These are phyloP conservation scores for Xylaria sp. DNA, from an alignment of 2,329 filamentous ascomycete genomes.

Conservation along the genomic window DNA sequence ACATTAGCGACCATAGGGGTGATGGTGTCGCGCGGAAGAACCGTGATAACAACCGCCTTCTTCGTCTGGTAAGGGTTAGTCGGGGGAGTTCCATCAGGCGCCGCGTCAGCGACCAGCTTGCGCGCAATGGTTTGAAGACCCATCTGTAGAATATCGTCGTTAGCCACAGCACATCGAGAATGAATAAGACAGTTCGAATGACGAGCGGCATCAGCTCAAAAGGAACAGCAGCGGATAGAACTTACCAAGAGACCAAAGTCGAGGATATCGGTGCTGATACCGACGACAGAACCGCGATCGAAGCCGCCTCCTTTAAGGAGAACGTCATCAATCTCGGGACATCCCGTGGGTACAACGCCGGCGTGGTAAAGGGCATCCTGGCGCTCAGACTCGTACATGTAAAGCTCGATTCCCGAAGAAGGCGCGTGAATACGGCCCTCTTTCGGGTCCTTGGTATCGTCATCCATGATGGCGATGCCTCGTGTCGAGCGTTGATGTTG, in stretches of 20 bases:
- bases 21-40: conserved; percentile 39
- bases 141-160: conserved; percentile 27
- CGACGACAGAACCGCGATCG: conserved; percentile 47
- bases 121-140: conserved; percentile 44
- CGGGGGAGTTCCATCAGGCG: background rate
- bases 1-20: conserved; percentile 40
- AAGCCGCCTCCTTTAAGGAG: conserved; percentile 43
- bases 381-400: conserved; percentile 35
- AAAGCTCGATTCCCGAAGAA: conserved; percentile 43
- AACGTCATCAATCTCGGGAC: conserved; percentile 43
- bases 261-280: conserved; percentile 49
- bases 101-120: conserved; percentile 31
- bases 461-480: background rate
- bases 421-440: too few relatives aligned
- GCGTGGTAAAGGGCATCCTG: conserved; percentile 30
- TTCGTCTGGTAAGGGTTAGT: background rate
- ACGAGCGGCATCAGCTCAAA: too few relatives aligned
- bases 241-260: conserved; percentile 44
- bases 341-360: conserved; percentile 40
- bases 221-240: conserved; percentile 1
- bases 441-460: background rate
- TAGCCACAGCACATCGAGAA: background rate
- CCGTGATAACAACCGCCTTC: conserved; percentile 44
- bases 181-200: background rate
- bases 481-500: too few relatives aligned